Evolutionary conservation across 2,329 filamentous ascomycete genomes (phyloP), one percentile per base, ranked within the genome.

Genomic region (Colletotrichum lentis): DNA sequence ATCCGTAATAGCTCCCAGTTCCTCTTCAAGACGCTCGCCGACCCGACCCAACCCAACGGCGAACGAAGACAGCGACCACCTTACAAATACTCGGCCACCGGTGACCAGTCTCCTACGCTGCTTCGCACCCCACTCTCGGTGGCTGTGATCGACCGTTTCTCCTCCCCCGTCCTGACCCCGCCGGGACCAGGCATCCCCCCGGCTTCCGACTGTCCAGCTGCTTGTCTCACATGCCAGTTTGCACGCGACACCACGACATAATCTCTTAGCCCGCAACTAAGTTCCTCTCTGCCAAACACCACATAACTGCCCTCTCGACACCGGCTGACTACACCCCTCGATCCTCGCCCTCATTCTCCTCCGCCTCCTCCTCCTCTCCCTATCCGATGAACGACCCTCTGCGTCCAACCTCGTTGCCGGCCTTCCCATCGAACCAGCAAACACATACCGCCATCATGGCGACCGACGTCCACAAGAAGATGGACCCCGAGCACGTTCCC

Each of bases 401-500:
- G 27, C 35, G 24, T 14, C 43, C 35, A 50, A 39, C 24, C 47
- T 44, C 18, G 12, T 24, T 8, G 11, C 8, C 44, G 31, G 27
- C 56, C 20, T 41, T 35, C 44, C 27, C 11, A 14, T 22, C 20
- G 46, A 46, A 47, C n/a, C n/a, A n/a, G 53, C 46, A 39, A 24
- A n/a, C 24, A 24, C 43, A 49, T 62, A 49, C 52, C 52, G 72
- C 71, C 62, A 77, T 76, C 75, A 75, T 78, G 69, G 73, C 77
- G 24, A 72, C 73, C 62, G 76, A 81, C 67, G 74, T 82, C 61
- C 80, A 77, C 65, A 77, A 78, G 64, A 64, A 73, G 65, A 56
- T 62, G 70, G 31, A 61, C 67, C n/a, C 35, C 2, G 47, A 66
- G 20, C 60, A 63, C 57, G 67, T 68, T 37, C 70, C 76, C 50